Base-by-base conservation (phyloP, 2,329 filamentous ascomycete genomes). In the Colletotrichum sp. region DNA sequence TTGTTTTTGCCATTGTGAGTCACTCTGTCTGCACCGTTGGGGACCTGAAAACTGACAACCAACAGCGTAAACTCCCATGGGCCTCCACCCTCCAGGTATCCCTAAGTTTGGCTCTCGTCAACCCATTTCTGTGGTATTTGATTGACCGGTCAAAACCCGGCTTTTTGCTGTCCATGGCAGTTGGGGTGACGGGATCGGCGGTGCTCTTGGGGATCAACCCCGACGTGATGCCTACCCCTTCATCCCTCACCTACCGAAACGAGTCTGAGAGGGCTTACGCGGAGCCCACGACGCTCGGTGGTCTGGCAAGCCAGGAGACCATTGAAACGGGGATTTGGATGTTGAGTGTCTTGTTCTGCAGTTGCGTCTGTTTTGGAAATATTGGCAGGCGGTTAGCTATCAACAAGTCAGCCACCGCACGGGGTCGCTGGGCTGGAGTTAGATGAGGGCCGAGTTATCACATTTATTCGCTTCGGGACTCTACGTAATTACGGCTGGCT, bases 121-220 rank as follows among this genome's bases (percentile, higher is more conserved):
- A 99, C 83, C 96, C 97, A 2, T 94, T 97, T 12, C 88, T 99
- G 22, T 99, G 97, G 97, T 99, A 98, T 85, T 89, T 99, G 29
- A 94, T 99, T 82, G 97, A 99, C 85, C 95, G 96, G 67, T 97
- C 95, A 63, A 93, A 92, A 79, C 91, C 96, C 0, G 97, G 97
- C 6, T 94, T 99, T 79, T 87, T 97, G 39, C 90, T 98, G 71
- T 96, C 95, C 1, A 89, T 93, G 16, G 87, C 91, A 3, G 93
- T 98, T 13, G 94, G 95, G 2, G 82, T 96, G 30, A 86, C 90
- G 1, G 95, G 96, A 9, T 96, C 96, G 12, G 90, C 91, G 16
- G 84, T 95, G 19, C 87, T 98, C 22, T 90, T 98, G 74, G 90
- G 93, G 16, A 89, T 96, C 39, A 94, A 95, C 80, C 95, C 96